These are phyloP conservation scores for Prosopis cineraria DNA, from an alignment of 306 rosid species.

Conservation along the genomic window DNA sequence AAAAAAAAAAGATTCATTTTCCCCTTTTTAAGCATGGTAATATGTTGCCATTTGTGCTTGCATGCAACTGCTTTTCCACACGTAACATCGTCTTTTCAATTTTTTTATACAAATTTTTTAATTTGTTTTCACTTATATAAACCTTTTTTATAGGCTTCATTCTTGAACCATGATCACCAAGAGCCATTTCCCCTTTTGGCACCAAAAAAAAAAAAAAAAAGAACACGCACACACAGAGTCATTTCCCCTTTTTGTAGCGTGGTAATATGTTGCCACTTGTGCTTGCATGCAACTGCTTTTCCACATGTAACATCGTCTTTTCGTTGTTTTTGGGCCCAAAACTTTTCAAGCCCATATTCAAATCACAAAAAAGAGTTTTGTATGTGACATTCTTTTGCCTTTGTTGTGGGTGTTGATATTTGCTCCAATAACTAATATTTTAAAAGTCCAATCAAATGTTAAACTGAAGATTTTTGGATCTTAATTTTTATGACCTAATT, in stretches of 20 bases:
- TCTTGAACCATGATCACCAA: no score
- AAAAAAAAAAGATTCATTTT: no score
- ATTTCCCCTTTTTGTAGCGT: not conserved
- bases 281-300: not conserved
- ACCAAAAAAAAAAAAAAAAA: no score
- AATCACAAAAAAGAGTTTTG: not conserved
- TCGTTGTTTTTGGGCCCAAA: not conserved
- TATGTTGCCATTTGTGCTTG: not conserved
- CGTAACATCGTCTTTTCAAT: not conserved
- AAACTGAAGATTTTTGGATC: no score
- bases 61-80: not conserved
- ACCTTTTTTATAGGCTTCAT: no score
- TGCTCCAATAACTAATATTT: not conserved
- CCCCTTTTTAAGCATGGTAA: not conserved
- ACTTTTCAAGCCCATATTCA: not conserved
- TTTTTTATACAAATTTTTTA: no score
- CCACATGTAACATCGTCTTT: not conserved
- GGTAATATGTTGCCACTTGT: not conserved
- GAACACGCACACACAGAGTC: no score
- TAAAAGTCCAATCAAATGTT: no score
- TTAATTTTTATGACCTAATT: no score
- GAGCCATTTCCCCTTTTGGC: no score
- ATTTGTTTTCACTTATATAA: no score
- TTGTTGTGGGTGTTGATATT: not conserved
- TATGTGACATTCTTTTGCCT: not conserved